Evolutionary conservation across 169 alveolate genomes (phyloP).

Genomic region (Plasmodium gonderi): DNA sequence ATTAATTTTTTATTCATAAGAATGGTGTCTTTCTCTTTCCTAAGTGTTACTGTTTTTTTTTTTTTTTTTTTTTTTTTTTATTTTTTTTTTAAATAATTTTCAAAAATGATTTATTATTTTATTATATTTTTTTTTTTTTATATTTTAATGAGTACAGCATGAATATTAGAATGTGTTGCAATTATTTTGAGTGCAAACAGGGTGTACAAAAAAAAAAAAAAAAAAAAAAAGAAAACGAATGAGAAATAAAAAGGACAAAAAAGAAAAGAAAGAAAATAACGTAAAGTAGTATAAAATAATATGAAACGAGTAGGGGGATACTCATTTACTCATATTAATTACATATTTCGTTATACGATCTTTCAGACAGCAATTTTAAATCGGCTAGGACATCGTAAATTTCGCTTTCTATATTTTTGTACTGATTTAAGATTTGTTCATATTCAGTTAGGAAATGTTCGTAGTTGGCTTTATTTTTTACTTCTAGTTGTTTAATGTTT

Average conservation of each 20-base stretch:
- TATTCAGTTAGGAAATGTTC: slow-evolving; percentile 39
- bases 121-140: too few relatives aligned
- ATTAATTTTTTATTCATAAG: slow-evolving; percentile 26
- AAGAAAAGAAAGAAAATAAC: neutral
- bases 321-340: neutral
- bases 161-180: too few relatives aligned
- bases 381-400: slow-evolving; percentile 50
- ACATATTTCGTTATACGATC: slow-evolving; percentile 70
- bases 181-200: neutral
- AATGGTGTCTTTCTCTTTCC: slow-evolving; percentile 48
- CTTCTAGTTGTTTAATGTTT: slow-evolving; percentile 58
- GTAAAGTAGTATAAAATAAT: too few relatives aligned
- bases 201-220: neutral
- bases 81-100: neutral
- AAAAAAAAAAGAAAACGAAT: neutral
- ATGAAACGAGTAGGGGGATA: too few relatives aligned
- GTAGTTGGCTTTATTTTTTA: slow-evolving; percentile 43
- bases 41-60: slow-evolving; percentile 49
- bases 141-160: too few relatives aligned
- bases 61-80: slow-evolving; percentile 11
- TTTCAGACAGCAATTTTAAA: slow-evolving; percentile 45
- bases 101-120: neutral
- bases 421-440: slow-evolving; percentile 48
- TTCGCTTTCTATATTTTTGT: slow-evolving; percentile 43
- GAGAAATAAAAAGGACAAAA: neutral